Evolutionary conservation across 305 asterid genomes (phyloP).

Genomic region (Fraxinus baroniana): DNA sequence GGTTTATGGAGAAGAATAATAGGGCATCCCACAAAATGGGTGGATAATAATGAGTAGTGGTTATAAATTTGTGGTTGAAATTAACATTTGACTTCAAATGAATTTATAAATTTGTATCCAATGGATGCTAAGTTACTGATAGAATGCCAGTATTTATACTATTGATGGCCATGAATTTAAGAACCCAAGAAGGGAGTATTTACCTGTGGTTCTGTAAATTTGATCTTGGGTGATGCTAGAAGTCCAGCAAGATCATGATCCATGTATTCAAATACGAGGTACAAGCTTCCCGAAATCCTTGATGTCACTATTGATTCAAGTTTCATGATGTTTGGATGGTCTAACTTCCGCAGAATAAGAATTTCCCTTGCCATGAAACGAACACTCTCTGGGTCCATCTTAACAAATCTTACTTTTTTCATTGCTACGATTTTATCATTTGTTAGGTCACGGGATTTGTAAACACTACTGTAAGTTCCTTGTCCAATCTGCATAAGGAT

Average conservation of each 20-base stretch:
- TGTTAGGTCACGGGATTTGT: constrained; percentile 70
- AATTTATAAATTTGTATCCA: too few species aligned
- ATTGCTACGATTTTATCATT: constrained; percentile 70
- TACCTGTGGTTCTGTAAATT: constrained; percentile 86
- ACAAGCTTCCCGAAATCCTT: constrained; percentile 68
- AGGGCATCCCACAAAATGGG: not conserved
- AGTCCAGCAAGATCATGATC: constrained; percentile 95
- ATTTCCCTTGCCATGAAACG: constrained; percentile 96
- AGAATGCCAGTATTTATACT: not conserved
- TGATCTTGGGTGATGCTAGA: constrained; percentile 50
- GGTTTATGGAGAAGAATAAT: not conserved
- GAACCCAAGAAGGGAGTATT: not conserved
- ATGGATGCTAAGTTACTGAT: not conserved
- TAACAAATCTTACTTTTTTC: constrained; percentile 83
- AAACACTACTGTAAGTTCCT: constrained; percentile 89
- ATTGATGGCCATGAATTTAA: not conserved
- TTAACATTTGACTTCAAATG: not conserved
- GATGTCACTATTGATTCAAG: constrained; percentile 82
- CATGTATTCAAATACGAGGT: constrained; percentile 91
- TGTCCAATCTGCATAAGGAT: constrained; percentile 72
- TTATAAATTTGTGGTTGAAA: too few species aligned
- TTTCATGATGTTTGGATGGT: constrained; percentile 89
- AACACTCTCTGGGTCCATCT: constrained; percentile 87
- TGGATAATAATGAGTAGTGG: not conserved
- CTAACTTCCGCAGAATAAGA: constrained; percentile 64